Evolutionary conservation across 2,329 filamentous ascomycete genomes (phyloP), one percentile per base, ranked within the genome.

Genomic region (Claviceps quebecensis): DNA sequence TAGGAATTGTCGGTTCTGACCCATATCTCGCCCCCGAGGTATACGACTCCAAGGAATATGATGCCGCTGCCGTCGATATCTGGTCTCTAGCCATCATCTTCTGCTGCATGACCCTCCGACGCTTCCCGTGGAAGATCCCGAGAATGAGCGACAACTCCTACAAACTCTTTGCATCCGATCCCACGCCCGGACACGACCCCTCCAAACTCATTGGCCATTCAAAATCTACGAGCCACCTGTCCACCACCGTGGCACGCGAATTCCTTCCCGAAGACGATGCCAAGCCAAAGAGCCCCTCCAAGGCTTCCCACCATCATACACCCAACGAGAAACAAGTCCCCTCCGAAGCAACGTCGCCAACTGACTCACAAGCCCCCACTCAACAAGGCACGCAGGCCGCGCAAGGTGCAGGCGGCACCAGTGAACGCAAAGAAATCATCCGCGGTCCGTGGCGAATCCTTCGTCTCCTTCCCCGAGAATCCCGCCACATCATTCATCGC

Each of bases 41-140:
- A 1, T 97, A 97, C 62, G 90, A 96, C 57, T 81, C 90, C 55
- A 82, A 85, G 57, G 90, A 89, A 63, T 98, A 98, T 65, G 90
- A 98, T 61, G 89, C 93, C 1, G 86, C 90, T 55, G 87, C 89
- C 6, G 87, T 91, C 1, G 93, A 98, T 69, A 89, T 98, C 54
- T 98, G 93, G 93, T 98, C 93, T 11, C 74, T 98, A 54, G 93
- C 91, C 17, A 98, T 98, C 59, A 97, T 98, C 51, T 98, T 91
- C 69, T 97, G 93, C 69, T 98, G 93, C 72, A 98, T 98, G 93
- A 93, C 88, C 5, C 74, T 98, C 43, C 80, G 93, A 22, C 76
- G 93, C 38, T 98, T 98, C 63, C 93, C 93, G 0, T 98, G 93
- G 93, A 98, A 98, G 70, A 83, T 94, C 38, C 93, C 93, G 4